Percentiles rank a stretch among this genome's conserved stretches.
phyloP scores from a whole-genome alignment of 768 basidiomycete genomes.

The Hortiboletus flavorubellus region DNA sequence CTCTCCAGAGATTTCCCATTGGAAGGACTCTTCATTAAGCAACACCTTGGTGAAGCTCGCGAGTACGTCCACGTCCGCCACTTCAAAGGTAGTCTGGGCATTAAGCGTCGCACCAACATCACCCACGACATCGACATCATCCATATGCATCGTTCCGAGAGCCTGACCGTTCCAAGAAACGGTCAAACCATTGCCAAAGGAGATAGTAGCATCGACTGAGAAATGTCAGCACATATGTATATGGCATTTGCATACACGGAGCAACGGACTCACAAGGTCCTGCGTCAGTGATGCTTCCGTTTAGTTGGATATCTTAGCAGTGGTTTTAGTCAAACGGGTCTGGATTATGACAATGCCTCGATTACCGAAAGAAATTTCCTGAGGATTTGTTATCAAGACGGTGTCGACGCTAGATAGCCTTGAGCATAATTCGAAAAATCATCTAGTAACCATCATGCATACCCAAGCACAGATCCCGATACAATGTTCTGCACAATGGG shows the following conservation, averaged over 20 bases:
- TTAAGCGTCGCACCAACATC: conserved; percentile 62
- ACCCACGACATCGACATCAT: conserved; percentile 53
- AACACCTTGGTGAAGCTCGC: conserved; percentile 64
- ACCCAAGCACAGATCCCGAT: conserved; percentile 54
- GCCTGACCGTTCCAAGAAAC: conserved; percentile 57
- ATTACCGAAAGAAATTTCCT: conserved; percentile 55
- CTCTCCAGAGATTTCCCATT: conserved; percentile 64
- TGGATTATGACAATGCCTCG: not conserved
- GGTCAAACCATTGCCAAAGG: conserved; percentile 58
- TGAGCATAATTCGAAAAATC: not conserved
- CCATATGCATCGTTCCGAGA: conserved; percentile 60
- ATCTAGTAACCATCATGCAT: conserved; percentile 1
- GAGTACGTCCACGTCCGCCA: conserved; percentile 54
- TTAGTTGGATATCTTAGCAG: conserved; percentile 45
- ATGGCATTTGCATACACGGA: not conserved
- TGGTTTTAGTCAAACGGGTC: conserved; percentile 1
- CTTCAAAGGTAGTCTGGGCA: conserved; percentile 51
- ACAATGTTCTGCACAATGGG: conserved; percentile 77
- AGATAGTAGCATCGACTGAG: conserved; percentile 62
- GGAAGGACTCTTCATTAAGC: conserved; percentile 62
- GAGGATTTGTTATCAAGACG: conserved; percentile 58
- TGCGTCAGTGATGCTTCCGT: conserved; percentile 63
- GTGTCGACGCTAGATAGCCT: conserved; percentile 44
- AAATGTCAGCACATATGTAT: conserved; percentile 4
- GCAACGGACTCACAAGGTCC: conserved; percentile 58